Percentiles rank a stretch among this genome's conserved stretches.
Evolutionary conservation across 176 grass and related monocot species (phyloP).

Genomic region (Thalia dealbata): DNA sequence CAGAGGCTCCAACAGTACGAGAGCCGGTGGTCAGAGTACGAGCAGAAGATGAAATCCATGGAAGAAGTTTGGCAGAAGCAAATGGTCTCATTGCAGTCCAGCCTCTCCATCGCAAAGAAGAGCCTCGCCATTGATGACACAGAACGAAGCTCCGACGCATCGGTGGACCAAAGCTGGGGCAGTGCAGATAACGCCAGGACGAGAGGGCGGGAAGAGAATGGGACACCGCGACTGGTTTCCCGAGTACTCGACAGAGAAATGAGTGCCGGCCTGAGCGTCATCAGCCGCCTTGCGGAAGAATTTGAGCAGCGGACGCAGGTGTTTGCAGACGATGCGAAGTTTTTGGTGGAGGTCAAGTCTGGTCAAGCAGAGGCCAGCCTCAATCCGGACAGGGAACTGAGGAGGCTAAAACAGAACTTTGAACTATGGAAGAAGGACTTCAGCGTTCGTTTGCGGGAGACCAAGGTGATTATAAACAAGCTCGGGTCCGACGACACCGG

Average conservation of each 20-base stretch:
- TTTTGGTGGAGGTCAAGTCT: slow-evolving; percentile 93
- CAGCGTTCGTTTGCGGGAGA: slow-evolving; percentile 54
- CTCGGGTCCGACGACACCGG: slow-evolving; percentile 42
- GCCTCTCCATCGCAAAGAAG: slow-evolving; percentile 69
- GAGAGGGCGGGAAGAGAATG: slow-evolving; percentile 26
- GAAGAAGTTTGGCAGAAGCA: slow-evolving; percentile 99
- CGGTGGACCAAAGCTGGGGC: slow-evolving; percentile 77
- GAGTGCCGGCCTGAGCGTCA: slow-evolving; percentile 54
- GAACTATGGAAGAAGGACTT: slow-evolving; percentile 94
- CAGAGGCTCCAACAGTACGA: slow-evolving; percentile 84
- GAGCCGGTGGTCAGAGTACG: slow-evolving; percentile 78
- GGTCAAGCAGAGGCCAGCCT: slow-evolving; percentile 67
- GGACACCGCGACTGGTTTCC: slow-evolving; percentile 35
- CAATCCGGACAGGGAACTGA: slow-evolving; percentile 87
- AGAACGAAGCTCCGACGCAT: slow-evolving; percentile 63
- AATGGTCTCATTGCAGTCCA: slow-evolving; percentile 82
- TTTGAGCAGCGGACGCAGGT: slow-evolving; percentile 78
- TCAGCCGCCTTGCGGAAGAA: slow-evolving; percentile 49
- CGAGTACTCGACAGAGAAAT: slow-evolving; percentile 39
- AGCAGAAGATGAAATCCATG: slow-evolving; percentile 98
- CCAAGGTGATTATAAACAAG: slow-evolving; percentile 87
- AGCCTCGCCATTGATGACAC: slow-evolving; percentile 78
- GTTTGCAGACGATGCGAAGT: slow-evolving; percentile 74
- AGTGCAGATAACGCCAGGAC: slow-evolving; percentile 22
- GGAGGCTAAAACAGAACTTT: slow-evolving; percentile 71